A percentile compares a stretch with the other conserved stretches of the same genome.
Evolutionary conservation across 1,284 basidiomycete species (phyloP).

Genomic region (Ceratobasidium sp.): DNA sequence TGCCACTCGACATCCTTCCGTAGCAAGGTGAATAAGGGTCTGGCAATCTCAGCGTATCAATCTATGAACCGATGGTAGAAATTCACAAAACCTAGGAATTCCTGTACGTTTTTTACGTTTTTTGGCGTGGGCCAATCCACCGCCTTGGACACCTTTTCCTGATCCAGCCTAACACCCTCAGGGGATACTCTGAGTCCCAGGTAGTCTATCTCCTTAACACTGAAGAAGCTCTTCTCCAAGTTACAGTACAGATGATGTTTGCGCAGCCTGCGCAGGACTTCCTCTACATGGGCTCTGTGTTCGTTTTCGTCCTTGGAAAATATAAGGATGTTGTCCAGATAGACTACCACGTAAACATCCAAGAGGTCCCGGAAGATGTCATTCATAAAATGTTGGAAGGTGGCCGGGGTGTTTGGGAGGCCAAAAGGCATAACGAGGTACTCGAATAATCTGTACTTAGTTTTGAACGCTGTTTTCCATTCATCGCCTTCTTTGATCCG

Average conservation of each 20-base stretch:
- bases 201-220: conserved; percentile 47
- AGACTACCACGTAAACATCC: conserved; percentile 43
- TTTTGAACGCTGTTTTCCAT: conserved; percentile 42
- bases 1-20: neutral
- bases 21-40: neutral
- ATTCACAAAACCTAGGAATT: conserved; percentile 49
- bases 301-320: conserved; percentile 55
- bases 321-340: conserved; percentile 54
- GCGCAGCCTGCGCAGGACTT: conserved; percentile 46
- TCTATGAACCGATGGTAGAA: conserved; percentile 48
- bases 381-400: conserved; percentile 25
- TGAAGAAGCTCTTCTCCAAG: conserved; percentile 49
- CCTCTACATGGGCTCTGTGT: conserved; percentile 48
- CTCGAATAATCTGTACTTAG: conserved; percentile 20
- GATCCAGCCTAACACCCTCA: conserved; percentile 48
- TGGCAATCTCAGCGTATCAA: neutral
- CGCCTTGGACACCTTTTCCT: conserved; percentile 49
- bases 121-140: conserved; percentile 48
- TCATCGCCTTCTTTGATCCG: conserved; percentile 38
- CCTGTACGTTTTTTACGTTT: conserved; percentile 47
- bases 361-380: conserved; percentile 42
- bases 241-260: conserved; percentile 45
- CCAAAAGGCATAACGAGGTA: conserved; percentile 38
- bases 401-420: conserved; percentile 20
- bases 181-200: conserved; percentile 48